Evolutionary conservation across 2,329 filamentous ascomycete species (phyloP).

Genomic region (Ceratocystis destructans): DNA sequence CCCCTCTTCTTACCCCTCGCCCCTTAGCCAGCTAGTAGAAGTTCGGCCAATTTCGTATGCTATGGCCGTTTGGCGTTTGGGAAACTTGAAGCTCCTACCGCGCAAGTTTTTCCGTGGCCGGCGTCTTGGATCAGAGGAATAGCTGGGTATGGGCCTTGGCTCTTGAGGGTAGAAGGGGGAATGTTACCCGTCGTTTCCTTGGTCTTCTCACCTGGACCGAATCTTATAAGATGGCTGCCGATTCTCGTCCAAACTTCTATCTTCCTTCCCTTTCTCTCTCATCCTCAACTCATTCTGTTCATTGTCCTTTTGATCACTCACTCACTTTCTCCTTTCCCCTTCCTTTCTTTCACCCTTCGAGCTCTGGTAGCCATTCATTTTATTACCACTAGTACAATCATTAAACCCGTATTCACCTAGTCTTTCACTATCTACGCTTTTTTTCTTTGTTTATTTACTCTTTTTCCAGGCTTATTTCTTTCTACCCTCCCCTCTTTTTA

Average conservation of each 20-base stretch:
- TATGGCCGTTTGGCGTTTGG: not conserved
- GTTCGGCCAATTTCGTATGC: not conserved
- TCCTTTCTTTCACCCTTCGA: not conserved
- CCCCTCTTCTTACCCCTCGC: not conserved
- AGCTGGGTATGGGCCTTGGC: no score
- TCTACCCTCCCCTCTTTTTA: not conserved
- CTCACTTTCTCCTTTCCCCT: not conserved
- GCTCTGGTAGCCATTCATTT: conserved; percentile 17
- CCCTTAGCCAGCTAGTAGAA: not conserved
- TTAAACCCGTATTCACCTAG: not conserved
- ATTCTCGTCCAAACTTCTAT: not conserved
- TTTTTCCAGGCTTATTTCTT: not conserved
- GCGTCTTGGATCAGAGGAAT: not conserved
- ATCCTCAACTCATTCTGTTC: conserved; percentile 3
- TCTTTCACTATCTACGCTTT: conserved; percentile 6
- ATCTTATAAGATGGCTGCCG: not conserved
- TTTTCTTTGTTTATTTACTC: not conserved
- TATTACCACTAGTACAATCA: conserved; percentile 6
- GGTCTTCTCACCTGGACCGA: not conserved
- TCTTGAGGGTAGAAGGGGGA: no score
- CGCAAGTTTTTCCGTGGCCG: not conserved
- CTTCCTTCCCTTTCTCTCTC: conserved; percentile 2
- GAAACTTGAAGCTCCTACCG: not conserved
- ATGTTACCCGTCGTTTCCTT: not conserved
- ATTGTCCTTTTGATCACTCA: conserved; percentile 12